These are phyloP conservation scores for Akanthomyces dipterigenus DNA, from an alignment of 2,329 filamentous ascomycete species.

Conservation along the genomic window DNA sequence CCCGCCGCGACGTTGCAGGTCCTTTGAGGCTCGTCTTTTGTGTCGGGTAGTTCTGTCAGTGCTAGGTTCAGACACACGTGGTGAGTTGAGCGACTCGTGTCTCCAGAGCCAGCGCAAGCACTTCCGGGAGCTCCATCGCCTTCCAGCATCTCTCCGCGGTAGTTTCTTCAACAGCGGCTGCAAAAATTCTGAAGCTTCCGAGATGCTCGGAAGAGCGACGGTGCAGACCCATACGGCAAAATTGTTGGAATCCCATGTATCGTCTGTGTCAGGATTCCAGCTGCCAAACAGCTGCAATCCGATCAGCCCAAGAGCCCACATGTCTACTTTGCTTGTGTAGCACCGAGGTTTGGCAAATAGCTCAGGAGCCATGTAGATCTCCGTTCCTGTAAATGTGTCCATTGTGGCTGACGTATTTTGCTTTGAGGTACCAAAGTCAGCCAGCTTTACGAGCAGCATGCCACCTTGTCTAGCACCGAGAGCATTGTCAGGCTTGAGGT, in stretches of 20 bases:
- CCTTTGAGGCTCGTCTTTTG: background rate
- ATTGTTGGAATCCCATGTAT: background rate
- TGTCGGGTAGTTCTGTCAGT: background rate
- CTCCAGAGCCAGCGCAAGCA: slow-evolving; percentile 8
- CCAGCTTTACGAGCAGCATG: background rate
- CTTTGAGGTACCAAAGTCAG: slow-evolving; percentile 10
- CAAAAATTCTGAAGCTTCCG: background rate
- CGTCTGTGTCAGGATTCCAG: slow-evolving; percentile 1
- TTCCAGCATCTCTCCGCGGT: background rate
- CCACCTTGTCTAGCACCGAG: background rate
- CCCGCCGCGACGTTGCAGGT: background rate
- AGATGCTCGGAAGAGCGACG: background rate
- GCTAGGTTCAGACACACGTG: background rate
- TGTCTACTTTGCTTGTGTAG: slow-evolving; percentile 10
- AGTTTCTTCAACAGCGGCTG: background rate
- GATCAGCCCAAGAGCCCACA: slow-evolving; percentile 12
- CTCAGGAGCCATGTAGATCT: slow-evolving; percentile 13
- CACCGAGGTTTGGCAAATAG: slow-evolving; percentile 4
- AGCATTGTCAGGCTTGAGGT: slow-evolving; percentile 4
- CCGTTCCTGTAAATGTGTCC: slow-evolving; percentile 11
- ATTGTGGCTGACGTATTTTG: slow-evolving; percentile 1
- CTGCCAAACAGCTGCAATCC: slow-evolving; percentile 5
- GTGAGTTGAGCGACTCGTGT: background rate
- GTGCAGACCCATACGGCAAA: slow-evolving; percentile 1
- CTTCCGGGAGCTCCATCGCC: slow-evolving; percentile 9